These are phyloP conservation scores for Trametes punicea DNA, from an alignment of 768 basidiomycete genomes.

Conservation along the genomic window DNA sequence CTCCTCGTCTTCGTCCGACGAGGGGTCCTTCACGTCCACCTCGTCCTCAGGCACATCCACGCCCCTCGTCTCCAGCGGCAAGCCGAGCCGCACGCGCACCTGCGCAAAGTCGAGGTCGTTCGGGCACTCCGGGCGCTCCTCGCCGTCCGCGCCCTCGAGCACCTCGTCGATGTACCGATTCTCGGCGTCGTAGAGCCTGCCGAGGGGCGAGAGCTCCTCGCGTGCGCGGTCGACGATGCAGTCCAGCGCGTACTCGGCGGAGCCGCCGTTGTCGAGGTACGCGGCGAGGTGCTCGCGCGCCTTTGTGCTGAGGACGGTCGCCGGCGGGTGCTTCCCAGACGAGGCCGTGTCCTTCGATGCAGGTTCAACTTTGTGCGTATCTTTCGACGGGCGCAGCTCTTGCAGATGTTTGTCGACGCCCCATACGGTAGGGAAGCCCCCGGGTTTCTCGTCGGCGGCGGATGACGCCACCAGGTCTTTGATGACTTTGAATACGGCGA, in stretches of 20 bases:
- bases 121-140: conserved; percentile 26
- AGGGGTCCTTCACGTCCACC: neutral
- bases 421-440: conserved; percentile 19
- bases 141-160: conserved; percentile 5
- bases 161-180: conserved; percentile 20
- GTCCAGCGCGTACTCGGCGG: conserved; percentile 30
- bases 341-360: neutral
- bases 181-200: conserved; percentile 24
- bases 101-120: conserved; percentile 33
- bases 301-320: neutral
- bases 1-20: conserved; percentile 9
- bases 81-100: conserved; percentile 28
- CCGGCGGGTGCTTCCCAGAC: neutral
- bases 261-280: conserved; percentile 29
- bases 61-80: conserved; percentile 18
- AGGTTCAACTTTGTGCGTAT: too few relatives aligned
- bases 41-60: neutral
- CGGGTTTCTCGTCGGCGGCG: neutral
- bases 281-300: conserved; percentile 11
- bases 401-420: conserved; percentile 11
- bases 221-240: conserved; percentile 27
- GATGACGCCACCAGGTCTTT: conserved; percentile 18
- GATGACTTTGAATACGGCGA: conserved; percentile 25
- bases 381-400: neutral
- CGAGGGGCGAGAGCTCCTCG: conserved; percentile 28